Evolutionary conservation across 768 basidiomycete genomes (phyloP), one percentile per base, ranked within the genome.

Genomic region (Hygrophoropsis aurantiaca): DNA sequence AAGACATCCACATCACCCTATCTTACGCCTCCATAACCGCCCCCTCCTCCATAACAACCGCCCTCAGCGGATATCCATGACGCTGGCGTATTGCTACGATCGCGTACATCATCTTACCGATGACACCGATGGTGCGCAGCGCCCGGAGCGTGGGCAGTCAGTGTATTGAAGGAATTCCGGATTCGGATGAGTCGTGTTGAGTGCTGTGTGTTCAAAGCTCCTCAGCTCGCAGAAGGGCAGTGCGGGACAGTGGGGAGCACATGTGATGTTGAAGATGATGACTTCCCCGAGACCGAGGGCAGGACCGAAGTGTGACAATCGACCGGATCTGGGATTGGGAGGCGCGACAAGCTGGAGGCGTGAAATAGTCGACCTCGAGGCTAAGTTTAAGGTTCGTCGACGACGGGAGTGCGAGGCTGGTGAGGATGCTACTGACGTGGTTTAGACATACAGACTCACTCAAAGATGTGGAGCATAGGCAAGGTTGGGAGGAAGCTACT

Each of bases 341-440:
- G n/a, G 62, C 61, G 39, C 46, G 8, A 42, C 53, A 20, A 87
- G 71, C 41, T 72, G 69, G 26, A 57, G 49, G 23, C 5, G 71
- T 71, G 56, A 73, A 85, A 52, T 88, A 84, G 13, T 69, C 73
- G 1, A 67, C 59, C 40, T 80, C 77, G 46, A 81, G 77, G 54
- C 84, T 76, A 15, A 89, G 70, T 5, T 69, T 56, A 39, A 79
- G 64, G 25, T 49, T 53, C 47, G 52, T 58, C 26, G 77, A 58
- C 23, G 57, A 55, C 27, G 76, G 75, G 42, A 70, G 51, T 33
- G 52, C 53, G 21, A 77, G 51, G 33, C 41, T 53, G 48, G 8
- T 59, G 44, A 66, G 24, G 3, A 64, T 36, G 15, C 50, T 52
- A 20, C 51, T 55, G 6, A 53, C 50, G 54, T 73, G 82, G 43